These are phyloP conservation scores for Aureobasidium vineae DNA, from an alignment of 2,329 filamentous ascomycete genomes.

Conservation along the genomic window DNA sequence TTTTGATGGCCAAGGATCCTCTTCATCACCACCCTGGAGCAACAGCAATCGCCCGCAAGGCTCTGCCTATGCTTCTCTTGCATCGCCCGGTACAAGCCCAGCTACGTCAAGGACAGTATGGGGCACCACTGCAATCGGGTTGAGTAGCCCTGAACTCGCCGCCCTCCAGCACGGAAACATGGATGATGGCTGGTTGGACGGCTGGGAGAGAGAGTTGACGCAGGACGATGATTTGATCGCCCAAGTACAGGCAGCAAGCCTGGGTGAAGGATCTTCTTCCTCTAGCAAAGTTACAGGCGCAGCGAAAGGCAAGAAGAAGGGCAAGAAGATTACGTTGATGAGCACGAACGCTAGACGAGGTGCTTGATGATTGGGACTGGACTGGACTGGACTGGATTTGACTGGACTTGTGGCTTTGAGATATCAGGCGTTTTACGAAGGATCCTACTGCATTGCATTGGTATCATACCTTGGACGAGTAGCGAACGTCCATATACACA, in stretches of 20 bases:
- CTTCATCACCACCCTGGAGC: constrained; percentile 52
- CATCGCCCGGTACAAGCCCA: constrained; percentile 78
- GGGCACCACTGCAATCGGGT: constrained; percentile 72
- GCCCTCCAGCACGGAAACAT: constrained; percentile 44
- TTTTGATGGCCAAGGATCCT: constrained; percentile 39
- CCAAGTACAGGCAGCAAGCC: constrained; percentile 44
- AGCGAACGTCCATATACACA: constrained; percentile 16
- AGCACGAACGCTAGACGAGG: constrained; percentile 61
- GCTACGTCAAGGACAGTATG: constrained; percentile 77
- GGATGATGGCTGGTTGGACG: constrained; percentile 84
- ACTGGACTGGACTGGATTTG: not conserved
- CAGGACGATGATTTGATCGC: constrained; percentile 60
- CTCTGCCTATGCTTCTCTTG: constrained; percentile 65
- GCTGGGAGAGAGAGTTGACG: constrained; percentile 73
- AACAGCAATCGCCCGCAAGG: constrained; percentile 58
- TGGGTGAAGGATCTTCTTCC: constrained; percentile 30
- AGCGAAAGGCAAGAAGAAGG: constrained; percentile 60
- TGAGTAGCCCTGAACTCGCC: constrained; percentile 57
- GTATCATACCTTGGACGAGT: constrained; percentile 15
- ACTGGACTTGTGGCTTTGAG: not conserved
- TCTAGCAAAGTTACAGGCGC: constrained; percentile 34
- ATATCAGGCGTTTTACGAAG: constrained; percentile 6
- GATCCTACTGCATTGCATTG: constrained; percentile 13
- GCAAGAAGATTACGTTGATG: constrained; percentile 68
- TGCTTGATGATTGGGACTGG: constrained; percentile 40